Conservation (phyloP, 257 asterid species). For the Petunia axillaris region DNA sequence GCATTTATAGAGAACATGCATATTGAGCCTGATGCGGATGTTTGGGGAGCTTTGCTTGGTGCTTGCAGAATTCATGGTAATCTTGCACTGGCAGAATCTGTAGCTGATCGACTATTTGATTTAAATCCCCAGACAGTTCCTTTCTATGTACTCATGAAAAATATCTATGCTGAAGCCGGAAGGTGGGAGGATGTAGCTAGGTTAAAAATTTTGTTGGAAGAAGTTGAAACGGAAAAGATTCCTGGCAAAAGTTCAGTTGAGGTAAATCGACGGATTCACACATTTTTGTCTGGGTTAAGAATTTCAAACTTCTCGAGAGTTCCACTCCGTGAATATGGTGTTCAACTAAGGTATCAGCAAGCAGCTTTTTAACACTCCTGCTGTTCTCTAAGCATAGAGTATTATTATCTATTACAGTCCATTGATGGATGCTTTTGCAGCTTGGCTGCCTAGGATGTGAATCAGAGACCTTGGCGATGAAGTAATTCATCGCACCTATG, state of each 20-base stretch:
- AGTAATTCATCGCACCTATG: slow-evolving; percentile 3
- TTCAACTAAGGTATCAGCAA: slow-evolving; percentile 1
- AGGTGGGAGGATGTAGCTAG: slow-evolving; percentile 35
- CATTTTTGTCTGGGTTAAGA: slow-evolving; percentile 27
- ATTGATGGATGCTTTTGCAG: background rate
- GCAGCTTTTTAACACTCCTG: background rate
- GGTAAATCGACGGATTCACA: slow-evolving; percentile 26
- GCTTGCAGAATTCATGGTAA: slow-evolving; percentile 34
- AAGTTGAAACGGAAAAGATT: slow-evolving; percentile 26
- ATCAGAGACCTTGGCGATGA: background rate
- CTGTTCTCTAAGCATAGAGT: background rate
- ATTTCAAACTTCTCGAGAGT: slow-evolving; percentile 22
- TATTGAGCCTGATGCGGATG: slow-evolving; percentile 25
- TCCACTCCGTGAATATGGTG: background rate
- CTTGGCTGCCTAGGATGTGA: background rate
- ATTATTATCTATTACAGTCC: background rate
- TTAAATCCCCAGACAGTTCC: slow-evolving; percentile 26
- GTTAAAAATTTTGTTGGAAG: slow-evolving; percentile 26
- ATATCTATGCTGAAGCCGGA: slow-evolving; percentile 29
- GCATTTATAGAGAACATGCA: slow-evolving; percentile 33
- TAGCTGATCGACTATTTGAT: slow-evolving; percentile 28
- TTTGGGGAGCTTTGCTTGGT: slow-evolving; percentile 38
- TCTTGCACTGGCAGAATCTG: slow-evolving; percentile 31
- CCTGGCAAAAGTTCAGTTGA: slow-evolving; percentile 36
- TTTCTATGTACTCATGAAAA: slow-evolving; percentile 29